These are phyloP conservation scores for Heliosperma pusillum DNA, from an alignment of 148 eudicot species.

Conservation along the genomic window DNA sequence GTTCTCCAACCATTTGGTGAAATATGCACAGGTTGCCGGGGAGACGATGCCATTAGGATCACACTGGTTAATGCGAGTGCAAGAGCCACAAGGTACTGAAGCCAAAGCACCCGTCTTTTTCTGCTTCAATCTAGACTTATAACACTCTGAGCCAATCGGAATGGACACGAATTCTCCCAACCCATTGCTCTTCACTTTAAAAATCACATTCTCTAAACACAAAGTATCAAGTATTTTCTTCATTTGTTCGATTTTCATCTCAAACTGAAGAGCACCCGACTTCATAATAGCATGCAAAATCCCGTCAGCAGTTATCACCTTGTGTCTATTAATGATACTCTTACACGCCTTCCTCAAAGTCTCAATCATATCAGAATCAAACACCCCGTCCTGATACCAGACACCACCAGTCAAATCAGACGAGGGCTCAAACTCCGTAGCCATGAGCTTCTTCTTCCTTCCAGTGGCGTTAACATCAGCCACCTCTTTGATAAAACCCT, in stretches of 20 bases:
- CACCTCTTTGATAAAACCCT: constrained; percentile 56
- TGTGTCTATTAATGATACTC: constrained; percentile 19
- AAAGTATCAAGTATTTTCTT: constrained; percentile 43
- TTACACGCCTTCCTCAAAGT: constrained; percentile 28
- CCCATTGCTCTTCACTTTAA: constrained; percentile 69
- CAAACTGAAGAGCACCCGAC: constrained; percentile 1
- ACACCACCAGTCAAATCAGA: constrained; percentile 64
- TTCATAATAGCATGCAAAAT: constrained; percentile 30
- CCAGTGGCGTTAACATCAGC: constrained; percentile 45
- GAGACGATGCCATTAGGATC: constrained; percentile 70
- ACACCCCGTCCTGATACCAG: constrained; percentile 63
- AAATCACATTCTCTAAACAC: constrained; percentile 56
- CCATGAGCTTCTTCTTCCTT: constrained; percentile 49
- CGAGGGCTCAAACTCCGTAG: constrained; percentile 64
- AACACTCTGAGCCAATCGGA: constrained; percentile 52
- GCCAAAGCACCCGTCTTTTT: constrained; percentile 43
- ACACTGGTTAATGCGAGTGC: constrained; percentile 58
- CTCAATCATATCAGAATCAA: constrained; percentile 39
- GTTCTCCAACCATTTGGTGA: constrained; percentile 45
- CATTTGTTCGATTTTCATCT: constrained; percentile 34
- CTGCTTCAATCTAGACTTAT: constrained; percentile 28
- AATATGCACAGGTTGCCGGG: constrained; percentile 61
- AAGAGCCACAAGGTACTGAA: constrained; percentile 71
- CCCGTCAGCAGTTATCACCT: constrained; percentile 50
- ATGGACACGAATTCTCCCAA: constrained; percentile 48